Evolutionary conservation across 495 filamentous ascomycete species (phyloP), one percentile per base, ranked within the genome.

Genomic region (Tuber borchii): DNA sequence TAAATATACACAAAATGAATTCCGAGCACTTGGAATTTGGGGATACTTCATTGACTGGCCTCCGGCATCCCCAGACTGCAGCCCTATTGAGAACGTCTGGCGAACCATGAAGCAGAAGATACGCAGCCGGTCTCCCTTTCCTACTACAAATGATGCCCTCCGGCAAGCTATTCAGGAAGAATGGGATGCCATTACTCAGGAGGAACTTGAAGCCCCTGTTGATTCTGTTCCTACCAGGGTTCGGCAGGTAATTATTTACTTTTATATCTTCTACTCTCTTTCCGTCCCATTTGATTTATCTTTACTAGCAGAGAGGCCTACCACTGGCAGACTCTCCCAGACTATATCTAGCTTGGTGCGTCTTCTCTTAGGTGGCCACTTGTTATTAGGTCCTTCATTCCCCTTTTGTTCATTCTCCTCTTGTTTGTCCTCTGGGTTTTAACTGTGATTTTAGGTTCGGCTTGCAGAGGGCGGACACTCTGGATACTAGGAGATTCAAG

Each of bases 11-110:
- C 40, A 37, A 31, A 37, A 26, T 2, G 12, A 43, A 7, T 31
- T 73, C 0, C 20, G 8, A 14, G 20, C 19, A n/a, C 51, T 69
- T 26, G 51, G 39, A 65, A n/a, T n/a, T n/a, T n/a, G n/a, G n/a
- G n/a, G n/a, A n/a, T n/a, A n/a, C n/a, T n/a, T n/a, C n/a, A n/a
- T 74, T 74, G 34, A 34, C 37, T 74, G 72, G 37, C 37, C 39
- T 17, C 51, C 22, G 2, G 43, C 16, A 19, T 74, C 34, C 7
- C 31, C 51, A 42, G 72, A 74, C 37, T 74, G 37, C 12, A 74
- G 61, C n/a, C 39, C 46, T 71, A 75, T 65, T 22, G 69, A 61
- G 71, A 75, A 75, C 71, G 37, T 75, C 14, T 75, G 69, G 74
- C 22, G 10, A 5, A 14, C 44, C 17, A 74, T 74, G 37, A 74